Evolutionary conservation across 164 flowering plant species (phyloP).

Genomic region (Piper betle): DNA sequence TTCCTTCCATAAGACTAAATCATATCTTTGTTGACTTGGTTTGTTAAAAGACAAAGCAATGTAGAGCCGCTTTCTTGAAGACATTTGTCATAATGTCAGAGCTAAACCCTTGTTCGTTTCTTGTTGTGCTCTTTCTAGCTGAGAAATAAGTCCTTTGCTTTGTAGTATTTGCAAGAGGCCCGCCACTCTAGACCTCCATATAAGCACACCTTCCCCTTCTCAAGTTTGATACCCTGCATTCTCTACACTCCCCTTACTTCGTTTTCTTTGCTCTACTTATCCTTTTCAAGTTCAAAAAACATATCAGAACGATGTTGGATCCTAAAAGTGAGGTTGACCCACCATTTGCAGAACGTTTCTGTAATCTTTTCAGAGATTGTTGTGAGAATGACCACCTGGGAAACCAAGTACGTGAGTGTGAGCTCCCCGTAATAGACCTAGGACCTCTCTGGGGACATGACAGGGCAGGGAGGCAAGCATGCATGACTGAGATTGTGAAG

Average conservation of each 20-base stretch:
- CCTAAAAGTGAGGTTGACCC: conserved; percentile 23
- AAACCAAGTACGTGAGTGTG: conserved; percentile 16
- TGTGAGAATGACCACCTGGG: not conserved
- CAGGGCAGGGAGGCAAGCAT: conserved; percentile 16
- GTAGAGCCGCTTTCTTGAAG: conserved; percentile 11
- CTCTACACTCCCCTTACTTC: not conserved
- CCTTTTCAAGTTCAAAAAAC: not conserved
- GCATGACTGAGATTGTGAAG: conserved; percentile 23
- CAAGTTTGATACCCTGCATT: not conserved
- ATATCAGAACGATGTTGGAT: conserved; percentile 7
- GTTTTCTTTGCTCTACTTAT: not conserved
- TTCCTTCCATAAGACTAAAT: not conserved
- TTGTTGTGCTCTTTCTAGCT: conserved; percentile 18
- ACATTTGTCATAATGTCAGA: conserved; percentile 30
- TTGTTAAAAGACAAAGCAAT: conserved; percentile 7
- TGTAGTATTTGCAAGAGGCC: conserved; percentile 1
- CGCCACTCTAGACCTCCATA: conserved; percentile 6
- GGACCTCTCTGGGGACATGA: conserved; percentile 17
- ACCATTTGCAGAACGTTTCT: conserved; percentile 31
- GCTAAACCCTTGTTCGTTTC: conserved; percentile 18
- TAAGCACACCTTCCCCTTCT: conserved; percentile 3
- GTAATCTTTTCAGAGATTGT: conserved; percentile 12
- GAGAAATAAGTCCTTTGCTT: not conserved
- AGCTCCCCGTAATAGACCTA: conserved; percentile 60
- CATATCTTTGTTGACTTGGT: conserved; percentile 13